Evolutionary conservation across 805 yeast species (phyloP).

Genomic region (Diddensiella transvaalensis): DNA sequence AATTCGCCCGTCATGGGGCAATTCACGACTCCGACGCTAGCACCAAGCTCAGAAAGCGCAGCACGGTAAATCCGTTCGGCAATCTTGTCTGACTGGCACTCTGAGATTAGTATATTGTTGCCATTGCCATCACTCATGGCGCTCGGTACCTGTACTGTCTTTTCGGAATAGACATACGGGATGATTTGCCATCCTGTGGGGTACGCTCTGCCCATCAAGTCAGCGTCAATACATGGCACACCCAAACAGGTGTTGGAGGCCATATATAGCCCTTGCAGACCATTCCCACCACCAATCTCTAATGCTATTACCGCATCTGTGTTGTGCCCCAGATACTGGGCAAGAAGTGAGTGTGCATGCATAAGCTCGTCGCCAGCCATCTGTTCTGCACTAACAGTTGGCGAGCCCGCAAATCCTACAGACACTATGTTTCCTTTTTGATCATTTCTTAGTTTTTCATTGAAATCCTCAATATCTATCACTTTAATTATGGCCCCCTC

Average conservation of each 20-base stretch:
- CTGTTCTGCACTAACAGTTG: constrained; percentile 43
- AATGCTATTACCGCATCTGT: constrained; percentile 21
- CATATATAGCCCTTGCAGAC: constrained; percentile 20
- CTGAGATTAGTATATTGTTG: constrained; percentile 28
- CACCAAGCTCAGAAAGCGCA: constrained; percentile 42
- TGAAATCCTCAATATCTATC: constrained; percentile 36
- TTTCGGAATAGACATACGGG: constrained; percentile 25
- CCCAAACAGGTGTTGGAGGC: constrained; percentile 15
- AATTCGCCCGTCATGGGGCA: constrained; percentile 36
- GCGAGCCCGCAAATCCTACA: constrained; percentile 44
- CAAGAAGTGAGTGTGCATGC: constrained; percentile 32
- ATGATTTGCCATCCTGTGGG: constrained; percentile 43
- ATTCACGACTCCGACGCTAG: constrained; percentile 38
- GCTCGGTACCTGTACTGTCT: constrained; percentile 12
- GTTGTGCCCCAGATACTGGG: constrained; percentile 18
- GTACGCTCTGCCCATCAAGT: constrained; percentile 48
- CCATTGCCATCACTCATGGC: constrained; percentile 40
- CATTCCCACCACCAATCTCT: constrained; percentile 35
- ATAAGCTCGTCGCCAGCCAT: constrained; percentile 39
- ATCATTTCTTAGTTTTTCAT: constrained; percentile 21
- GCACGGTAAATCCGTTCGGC: constrained; percentile 43
- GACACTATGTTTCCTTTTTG: constrained; percentile 31
- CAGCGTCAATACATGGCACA: constrained; percentile 33
- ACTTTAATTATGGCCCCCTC: constrained; percentile 37
- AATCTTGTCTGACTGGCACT: constrained; percentile 26